A percentile compares a stretch with the other conserved stretches of the same genome.
Conservation (phyloP, 2,329 filamentous ascomycete genomes). For the Claviceps pusilla region DNA sequence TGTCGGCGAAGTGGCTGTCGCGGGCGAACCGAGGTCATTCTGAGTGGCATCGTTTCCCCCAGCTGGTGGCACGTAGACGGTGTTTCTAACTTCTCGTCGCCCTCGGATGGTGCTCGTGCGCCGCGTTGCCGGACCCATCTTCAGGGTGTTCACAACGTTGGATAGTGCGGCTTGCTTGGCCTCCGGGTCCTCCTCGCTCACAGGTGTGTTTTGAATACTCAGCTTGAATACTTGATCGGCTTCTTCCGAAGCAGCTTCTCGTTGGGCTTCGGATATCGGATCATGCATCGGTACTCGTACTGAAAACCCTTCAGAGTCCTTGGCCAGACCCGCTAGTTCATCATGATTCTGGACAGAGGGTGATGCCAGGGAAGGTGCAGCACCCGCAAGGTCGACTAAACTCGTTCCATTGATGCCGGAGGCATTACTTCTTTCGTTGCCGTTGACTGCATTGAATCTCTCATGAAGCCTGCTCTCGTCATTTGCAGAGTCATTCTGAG, state of each 20-base stretch:
- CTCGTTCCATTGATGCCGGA: conserved; percentile 33
- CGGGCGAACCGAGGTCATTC: background rate
- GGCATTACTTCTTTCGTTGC: conserved; percentile 14
- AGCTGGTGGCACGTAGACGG: conserved; percentile 55
- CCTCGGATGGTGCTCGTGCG: conserved; percentile 68
- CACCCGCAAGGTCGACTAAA: conserved; percentile 32
- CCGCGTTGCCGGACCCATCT: conserved; percentile 49
- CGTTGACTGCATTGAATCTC: conserved; percentile 30
- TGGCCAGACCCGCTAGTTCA: conserved; percentile 27
- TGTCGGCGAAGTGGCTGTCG: conserved; percentile 6
- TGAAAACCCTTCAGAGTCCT: conserved; percentile 60
- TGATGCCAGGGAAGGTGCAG: conserved; percentile 35
- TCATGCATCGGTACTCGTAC: conserved; percentile 51
- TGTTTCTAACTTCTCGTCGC: conserved; percentile 81
- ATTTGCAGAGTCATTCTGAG: conserved; percentile 14
- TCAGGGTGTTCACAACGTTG: conserved; percentile 59
- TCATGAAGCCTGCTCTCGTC: conserved; percentile 21
- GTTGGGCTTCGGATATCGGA: conserved; percentile 57
- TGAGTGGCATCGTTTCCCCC: background rate
- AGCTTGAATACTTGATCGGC: conserved; percentile 60
- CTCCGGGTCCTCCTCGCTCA: conserved; percentile 62
- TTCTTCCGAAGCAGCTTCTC: conserved; percentile 43
- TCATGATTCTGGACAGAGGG: conserved; percentile 30
- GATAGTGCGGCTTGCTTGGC: conserved; percentile 60
- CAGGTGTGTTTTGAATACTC: conserved; percentile 63